These are phyloP conservation scores for Daldinia bambusicola DNA, from an alignment of 495 filamentous ascomycete genomes.

Conservation along the genomic window DNA sequence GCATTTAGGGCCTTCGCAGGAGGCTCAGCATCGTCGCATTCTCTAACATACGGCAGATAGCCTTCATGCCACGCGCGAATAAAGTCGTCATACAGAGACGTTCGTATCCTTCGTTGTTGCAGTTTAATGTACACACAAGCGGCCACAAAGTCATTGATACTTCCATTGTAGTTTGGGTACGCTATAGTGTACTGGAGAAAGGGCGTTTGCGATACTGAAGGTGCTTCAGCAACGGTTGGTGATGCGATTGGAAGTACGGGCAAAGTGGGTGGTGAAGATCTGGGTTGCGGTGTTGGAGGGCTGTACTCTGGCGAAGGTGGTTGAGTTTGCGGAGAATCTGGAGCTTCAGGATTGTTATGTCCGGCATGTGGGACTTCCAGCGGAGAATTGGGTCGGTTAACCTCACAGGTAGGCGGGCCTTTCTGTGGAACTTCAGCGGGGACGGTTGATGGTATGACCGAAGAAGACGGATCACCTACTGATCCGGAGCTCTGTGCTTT, in stretches of 20 bases:
- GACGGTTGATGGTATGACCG: conserved; percentile 46
- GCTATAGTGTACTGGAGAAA: conserved; percentile 59
- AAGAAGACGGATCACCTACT: conserved; percentile 27
- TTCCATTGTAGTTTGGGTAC: conserved; percentile 68
- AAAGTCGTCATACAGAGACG: conserved; percentile 73
- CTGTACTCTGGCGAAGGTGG: conserved; percentile 24
- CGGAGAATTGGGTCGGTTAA: background rate
- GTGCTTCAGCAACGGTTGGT: background rate
- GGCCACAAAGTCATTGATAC: conserved; percentile 62
- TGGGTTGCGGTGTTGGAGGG: conserved; percentile 13
- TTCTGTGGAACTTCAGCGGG: conserved; percentile 5
- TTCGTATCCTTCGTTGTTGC: conserved; percentile 42
- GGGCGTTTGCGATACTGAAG: conserved; percentile 38
- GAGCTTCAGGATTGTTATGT: background rate
- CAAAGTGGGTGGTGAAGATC: conserved; percentile 51
- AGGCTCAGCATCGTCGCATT: conserved; percentile 24
- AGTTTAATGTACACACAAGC: conserved; percentile 65
- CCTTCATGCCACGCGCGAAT: conserved; percentile 61
- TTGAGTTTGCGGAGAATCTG: conserved; percentile 12
- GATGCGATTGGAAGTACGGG: conserved; percentile 14
- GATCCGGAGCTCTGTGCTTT: conserved; percentile 30
- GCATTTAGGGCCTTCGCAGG: conserved; percentile 46
- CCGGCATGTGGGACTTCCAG: background rate
- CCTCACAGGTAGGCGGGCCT: background rate
- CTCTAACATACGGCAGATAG: conserved; percentile 54